A percentile compares a stretch with the other conserved stretches of the same genome.
Conservation (phyloP, 169 alveolate genomes). For the Eimeria acervulina region DNA sequence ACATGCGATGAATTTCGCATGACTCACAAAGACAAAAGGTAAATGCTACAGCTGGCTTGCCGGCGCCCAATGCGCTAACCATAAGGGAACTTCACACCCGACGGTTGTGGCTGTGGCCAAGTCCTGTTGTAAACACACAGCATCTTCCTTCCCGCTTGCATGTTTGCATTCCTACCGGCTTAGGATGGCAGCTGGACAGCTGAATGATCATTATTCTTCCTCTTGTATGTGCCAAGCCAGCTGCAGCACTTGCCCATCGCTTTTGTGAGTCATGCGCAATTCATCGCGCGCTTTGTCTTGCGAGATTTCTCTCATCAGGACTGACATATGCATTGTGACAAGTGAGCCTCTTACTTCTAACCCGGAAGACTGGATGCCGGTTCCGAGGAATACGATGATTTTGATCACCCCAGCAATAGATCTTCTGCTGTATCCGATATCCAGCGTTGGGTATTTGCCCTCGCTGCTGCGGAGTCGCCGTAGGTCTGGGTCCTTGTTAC, state of each 20-base stretch:
- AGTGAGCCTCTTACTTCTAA: slow-evolving; percentile 82
- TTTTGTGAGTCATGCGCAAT: no score
- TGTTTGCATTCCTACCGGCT: background rate
- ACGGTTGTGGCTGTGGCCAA: background rate
- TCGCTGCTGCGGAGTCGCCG: slow-evolving; percentile 51
- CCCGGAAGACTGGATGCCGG: slow-evolving; percentile 84
- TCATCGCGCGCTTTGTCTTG: no score
- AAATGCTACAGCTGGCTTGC: background rate
- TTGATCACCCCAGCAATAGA: slow-evolving; percentile 78
- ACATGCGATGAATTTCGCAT: slow-evolving; percentile 66
- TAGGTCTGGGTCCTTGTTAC: background rate
- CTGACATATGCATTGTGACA: slow-evolving; percentile 82
- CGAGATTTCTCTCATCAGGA: slow-evolving; percentile 43
- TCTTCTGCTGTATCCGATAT: slow-evolving; percentile 76
- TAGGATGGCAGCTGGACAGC: background rate
- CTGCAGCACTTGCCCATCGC: background rate
- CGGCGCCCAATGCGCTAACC: background rate
- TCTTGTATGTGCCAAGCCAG: background rate
- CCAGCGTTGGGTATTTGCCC: slow-evolving; percentile 73
- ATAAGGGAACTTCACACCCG: background rate
- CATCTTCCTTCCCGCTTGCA: background rate
- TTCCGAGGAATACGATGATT: slow-evolving; percentile 81
- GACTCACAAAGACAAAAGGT: slow-evolving; percentile 82
- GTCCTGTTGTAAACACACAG: background rate
- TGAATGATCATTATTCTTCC: background rate